Evolutionary conservation across 306 rosid species (phyloP).

Genomic region (Prunus dulcis): DNA sequence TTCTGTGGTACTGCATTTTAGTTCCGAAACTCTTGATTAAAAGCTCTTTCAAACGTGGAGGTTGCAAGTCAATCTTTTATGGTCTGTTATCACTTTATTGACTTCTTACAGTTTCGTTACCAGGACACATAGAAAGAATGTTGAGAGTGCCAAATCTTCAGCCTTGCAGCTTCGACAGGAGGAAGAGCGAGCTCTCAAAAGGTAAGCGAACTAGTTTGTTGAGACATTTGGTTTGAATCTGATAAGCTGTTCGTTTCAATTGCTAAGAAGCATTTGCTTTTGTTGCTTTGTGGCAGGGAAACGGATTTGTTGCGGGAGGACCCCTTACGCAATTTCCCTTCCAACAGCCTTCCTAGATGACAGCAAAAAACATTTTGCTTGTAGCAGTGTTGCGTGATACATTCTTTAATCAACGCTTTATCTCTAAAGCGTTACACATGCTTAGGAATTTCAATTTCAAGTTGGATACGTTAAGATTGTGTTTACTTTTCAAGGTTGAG

Average conservation of each 20-base stretch:
- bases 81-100: neutral
- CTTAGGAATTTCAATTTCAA: neutral
- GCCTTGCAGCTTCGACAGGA: conserved; percentile 51
- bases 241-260: neutral
- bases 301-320: conserved; percentile 71
- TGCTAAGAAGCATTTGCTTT: neutral
- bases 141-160: conserved; percentile 36
- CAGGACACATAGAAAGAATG: conserved; percentile 38
- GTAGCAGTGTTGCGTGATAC: neutral
- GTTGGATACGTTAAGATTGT: neutral
- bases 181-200: conserved; percentile 50
- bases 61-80: neutral
- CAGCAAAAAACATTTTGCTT: neutral
- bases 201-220: conserved; percentile 35
- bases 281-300: conserved; percentile 48
- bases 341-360: conserved; percentile 72
- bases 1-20: neutral
- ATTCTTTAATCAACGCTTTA: conserved; percentile 1
- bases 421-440: neutral
- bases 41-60: too few species aligned
- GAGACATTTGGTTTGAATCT: neutral
- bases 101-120: neutral
- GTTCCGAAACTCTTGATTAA: too few species aligned
- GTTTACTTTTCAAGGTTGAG: neutral
- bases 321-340: conserved; percentile 83